These are phyloP conservation scores for Auricularia sp. DNA, from an alignment of 768 basidiomycete species.

Conservation along the genomic window DNA sequence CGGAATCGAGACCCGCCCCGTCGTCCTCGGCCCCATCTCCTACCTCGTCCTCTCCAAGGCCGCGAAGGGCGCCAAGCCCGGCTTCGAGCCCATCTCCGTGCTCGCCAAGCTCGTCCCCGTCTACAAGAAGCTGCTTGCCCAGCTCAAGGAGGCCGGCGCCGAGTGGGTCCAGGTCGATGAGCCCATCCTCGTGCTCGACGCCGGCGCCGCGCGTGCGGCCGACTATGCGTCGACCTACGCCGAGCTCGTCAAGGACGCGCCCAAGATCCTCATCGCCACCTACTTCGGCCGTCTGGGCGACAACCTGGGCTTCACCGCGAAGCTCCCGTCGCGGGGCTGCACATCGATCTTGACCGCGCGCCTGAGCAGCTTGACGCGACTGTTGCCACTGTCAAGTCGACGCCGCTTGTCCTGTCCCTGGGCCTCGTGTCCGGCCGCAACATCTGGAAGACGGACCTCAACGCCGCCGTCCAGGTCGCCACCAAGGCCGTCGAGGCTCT, in stretches of 20 bases:
- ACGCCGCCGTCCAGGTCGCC: constrained; percentile 66
- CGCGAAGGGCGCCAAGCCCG: constrained; percentile 66
- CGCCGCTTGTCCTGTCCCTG: constrained; percentile 73
- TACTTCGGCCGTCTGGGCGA: constrained; percentile 95
- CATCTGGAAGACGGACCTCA: constrained; percentile 98
- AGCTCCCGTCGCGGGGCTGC: constrained; percentile 91
- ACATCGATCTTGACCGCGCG: constrained; percentile 94
- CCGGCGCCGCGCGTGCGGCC: constrained; percentile 62
- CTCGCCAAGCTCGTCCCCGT: constrained; percentile 83
- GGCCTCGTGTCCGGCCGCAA: constrained; percentile 97
- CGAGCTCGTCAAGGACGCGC: constrained; percentile 69
- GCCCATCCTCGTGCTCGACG: constrained; percentile 90
- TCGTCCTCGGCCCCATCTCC: constrained; percentile 89
- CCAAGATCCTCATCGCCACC: constrained; percentile 88
- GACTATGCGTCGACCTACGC: constrained; percentile 74
- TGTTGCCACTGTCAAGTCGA: constrained; percentile 72
- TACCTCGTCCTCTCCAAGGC: constrained; percentile 92
- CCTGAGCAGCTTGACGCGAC: constrained; percentile 80
- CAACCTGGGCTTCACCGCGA: constrained; percentile 78
- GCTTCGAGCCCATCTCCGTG: constrained; percentile 86
- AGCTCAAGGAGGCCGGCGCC: constrained; percentile 88
- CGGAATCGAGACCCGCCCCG: constrained; percentile 87
- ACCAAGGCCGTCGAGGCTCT: constrained; percentile 79
- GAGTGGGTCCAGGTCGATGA: constrained; percentile 96
- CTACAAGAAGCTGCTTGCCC: constrained; percentile 80